These are phyloP conservation scores for Eleusine coracana DNA, from an alignment of 176 grass and related monocot genomes.

Conservation along the genomic window DNA sequence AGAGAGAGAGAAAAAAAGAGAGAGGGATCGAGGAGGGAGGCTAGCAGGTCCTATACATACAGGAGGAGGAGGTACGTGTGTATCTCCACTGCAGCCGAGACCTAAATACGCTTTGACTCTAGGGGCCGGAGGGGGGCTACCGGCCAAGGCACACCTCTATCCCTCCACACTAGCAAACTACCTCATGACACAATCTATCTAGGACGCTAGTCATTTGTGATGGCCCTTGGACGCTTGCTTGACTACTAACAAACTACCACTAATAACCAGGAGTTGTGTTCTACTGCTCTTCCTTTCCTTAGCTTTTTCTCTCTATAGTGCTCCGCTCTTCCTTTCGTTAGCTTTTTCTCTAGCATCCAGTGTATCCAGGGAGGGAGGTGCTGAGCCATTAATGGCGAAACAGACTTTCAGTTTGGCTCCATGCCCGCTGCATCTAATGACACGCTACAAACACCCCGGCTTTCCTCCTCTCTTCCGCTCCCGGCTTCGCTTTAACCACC, in stretches of 20 bases:
- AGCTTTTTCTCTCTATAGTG: background rate
- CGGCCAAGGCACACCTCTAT: constrained; percentile 39
- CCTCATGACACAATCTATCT: constrained; percentile 46
- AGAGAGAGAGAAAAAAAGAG: background rate
- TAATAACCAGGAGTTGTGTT: constrained; percentile 31
- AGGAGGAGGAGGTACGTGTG: background rate
- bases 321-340: background rate
- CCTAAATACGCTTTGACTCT: constrained; percentile 66
- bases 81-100: background rate
- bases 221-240: constrained; percentile 53
- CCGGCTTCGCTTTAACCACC: constrained; percentile 30
- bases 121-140: constrained; percentile 29
- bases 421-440: constrained; percentile 64
- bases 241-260: constrained; percentile 47
- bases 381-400: constrained; percentile 67
- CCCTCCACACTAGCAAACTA: constrained; percentile 48
- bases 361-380: background rate
- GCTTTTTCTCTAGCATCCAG: background rate
- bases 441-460: constrained; percentile 47
- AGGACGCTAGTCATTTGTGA: constrained; percentile 50
- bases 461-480: constrained; percentile 39
- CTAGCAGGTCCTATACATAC: constrained; percentile 6
- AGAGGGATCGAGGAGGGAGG: background rate
- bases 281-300: constrained; percentile 20
- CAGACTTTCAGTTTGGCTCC: constrained; percentile 70